Conservation (phyloP, 192 early-diverging fungal genomes). For the Coemansia sp. region DNA sequence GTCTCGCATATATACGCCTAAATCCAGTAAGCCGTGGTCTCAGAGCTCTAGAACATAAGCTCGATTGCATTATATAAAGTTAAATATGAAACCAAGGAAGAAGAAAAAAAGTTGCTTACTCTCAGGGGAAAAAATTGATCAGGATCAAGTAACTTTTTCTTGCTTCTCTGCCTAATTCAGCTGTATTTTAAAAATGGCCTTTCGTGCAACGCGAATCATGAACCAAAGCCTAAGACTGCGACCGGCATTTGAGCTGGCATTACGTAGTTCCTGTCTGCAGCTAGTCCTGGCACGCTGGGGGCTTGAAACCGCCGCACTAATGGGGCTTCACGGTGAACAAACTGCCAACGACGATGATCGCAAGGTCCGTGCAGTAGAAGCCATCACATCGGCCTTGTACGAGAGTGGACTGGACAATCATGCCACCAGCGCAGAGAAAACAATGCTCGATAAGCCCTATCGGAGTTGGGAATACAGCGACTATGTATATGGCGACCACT, state of each 20-base stretch:
- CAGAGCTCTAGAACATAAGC: constrained; percentile 22
- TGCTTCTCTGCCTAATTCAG: background rate
- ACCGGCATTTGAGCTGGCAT: constrained; percentile 46
- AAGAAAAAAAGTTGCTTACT: constrained; percentile 5
- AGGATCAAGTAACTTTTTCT: background rate
- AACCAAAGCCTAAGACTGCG: constrained; percentile 32
- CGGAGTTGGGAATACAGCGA: constrained; percentile 50
- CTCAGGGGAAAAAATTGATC: constrained; percentile 3
- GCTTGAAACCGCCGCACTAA: constrained; percentile 55
- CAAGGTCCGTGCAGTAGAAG: constrained; percentile 41
- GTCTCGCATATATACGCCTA: background rate
- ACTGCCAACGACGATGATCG: constrained; percentile 41
- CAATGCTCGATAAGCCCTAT: constrained; percentile 54
- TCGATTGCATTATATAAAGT: constrained; percentile 27
- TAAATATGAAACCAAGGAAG: background rate
- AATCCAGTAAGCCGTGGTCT: background rate
- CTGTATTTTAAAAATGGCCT: constrained; percentile 23
- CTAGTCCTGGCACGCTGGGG: constrained; percentile 64
- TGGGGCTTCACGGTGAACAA: constrained; percentile 42
- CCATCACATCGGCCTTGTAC: constrained; percentile 47
- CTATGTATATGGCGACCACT: constrained; percentile 48
- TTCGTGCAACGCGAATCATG: constrained; percentile 25
- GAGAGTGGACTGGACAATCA: constrained; percentile 50
- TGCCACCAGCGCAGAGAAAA: constrained; percentile 34
- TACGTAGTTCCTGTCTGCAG: constrained; percentile 56